Conservation (phyloP, 2,329 filamentous ascomycete species). For the Pseudogymnoascus destructans region DNA sequence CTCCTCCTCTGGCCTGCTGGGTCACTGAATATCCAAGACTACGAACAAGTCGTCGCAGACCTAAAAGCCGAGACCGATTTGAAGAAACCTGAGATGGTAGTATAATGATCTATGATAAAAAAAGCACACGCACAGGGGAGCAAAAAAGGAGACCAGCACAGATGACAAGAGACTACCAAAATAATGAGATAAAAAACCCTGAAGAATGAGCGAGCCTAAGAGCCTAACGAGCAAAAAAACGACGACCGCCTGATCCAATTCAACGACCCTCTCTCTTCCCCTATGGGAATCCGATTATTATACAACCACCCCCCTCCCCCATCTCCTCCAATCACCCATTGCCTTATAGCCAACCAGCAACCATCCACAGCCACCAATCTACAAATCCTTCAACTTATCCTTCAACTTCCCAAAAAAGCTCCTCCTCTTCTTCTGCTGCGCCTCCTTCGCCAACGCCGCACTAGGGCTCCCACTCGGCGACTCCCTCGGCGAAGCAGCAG, state of each 20-base stretch:
- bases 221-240: neutral
- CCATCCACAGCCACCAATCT: neutral
- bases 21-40: slow-evolving; percentile 55
- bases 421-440: slow-evolving; percentile 28
- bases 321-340: too few relatives aligned
- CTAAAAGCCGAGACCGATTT: neutral
- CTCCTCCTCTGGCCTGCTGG: slow-evolving; percentile 67
- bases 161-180: too few relatives aligned
- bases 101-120: too few relatives aligned
- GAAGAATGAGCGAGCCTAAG: too few relatives aligned
- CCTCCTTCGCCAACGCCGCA: slow-evolving; percentile 16
- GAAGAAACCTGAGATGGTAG: too few relatives aligned
- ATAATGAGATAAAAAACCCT: too few relatives aligned
- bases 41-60: slow-evolving; percentile 37
- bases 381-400: slow-evolving; percentile 33
- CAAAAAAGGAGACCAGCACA: too few relatives aligned
- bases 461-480: slow-evolving; percentile 11
- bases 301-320: neutral
- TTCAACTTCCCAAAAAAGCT: slow-evolving; percentile 34
- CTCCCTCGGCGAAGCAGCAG: too few relatives aligned
- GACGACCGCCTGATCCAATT: neutral
- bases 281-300: neutral
- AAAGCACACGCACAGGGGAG: too few relatives aligned
- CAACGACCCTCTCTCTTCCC: neutral
- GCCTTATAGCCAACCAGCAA: neutral